phyloP scores from a whole-genome alignment of 441 rosid species.

The Adansonia gregorii region DNA sequence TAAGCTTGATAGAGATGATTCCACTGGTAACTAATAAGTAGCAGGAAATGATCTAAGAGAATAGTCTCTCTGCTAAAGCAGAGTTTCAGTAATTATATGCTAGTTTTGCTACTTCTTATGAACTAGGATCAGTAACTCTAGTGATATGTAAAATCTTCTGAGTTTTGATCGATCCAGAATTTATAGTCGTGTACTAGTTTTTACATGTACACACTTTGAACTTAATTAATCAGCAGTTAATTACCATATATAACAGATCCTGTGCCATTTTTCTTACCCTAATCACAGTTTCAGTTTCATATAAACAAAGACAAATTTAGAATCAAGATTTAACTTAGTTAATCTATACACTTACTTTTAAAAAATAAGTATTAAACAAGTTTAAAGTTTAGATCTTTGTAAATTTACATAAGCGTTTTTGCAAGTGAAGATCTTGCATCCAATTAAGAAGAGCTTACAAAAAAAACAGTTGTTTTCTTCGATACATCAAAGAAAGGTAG shows the following conservation, averaged over 20 bases:
- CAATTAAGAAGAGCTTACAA: background rate
- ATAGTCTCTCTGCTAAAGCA: slow-evolving; percentile 1
- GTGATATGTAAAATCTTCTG: background rate
- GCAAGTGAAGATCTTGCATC: background rate
- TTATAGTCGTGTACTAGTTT: background rate
- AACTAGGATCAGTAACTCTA: background rate
- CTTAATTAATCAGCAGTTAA: background rate
- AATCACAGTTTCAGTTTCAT: background rate
- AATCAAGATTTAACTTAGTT: too few relatives aligned
- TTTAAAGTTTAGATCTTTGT: too few relatives aligned
- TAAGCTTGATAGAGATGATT: slow-evolving; percentile 28
- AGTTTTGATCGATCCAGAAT: background rate
- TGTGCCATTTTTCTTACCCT: background rate
- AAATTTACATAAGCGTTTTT: too few relatives aligned
- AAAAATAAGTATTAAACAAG: too few relatives aligned
- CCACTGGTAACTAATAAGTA: background rate
- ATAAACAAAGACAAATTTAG: too few relatives aligned
- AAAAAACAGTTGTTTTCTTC: background rate
- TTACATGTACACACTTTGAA: background rate
- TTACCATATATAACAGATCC: background rate
- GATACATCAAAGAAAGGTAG: too few relatives aligned
- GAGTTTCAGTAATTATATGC: background rate
- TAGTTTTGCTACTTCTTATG: background rate
- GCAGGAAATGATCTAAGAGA: background rate
- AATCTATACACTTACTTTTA: too few relatives aligned